Evolutionary conservation across 179 eudicot species (phyloP), one percentile per base, ranked within the genome.

Genomic region (Amaranthus tricolor): DNA sequence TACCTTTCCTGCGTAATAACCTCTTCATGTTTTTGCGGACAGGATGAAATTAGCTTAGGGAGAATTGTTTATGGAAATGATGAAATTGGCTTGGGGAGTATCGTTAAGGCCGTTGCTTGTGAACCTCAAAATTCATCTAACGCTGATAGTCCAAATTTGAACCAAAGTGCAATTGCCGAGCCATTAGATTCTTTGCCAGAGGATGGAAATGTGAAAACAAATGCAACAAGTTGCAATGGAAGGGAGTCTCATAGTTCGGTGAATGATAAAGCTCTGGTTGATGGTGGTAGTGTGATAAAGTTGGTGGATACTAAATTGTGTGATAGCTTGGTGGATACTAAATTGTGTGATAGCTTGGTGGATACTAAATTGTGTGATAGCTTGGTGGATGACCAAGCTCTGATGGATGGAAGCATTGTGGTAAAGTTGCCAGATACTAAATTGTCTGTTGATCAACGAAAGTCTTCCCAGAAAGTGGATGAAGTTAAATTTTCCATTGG

Each of bases 1-100:
- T 21, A 53, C 2, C 58, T 40, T 63, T 50, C 9, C 31, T 17
- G 47, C 63, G 20, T 55, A 47, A n/a, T 62, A 67, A 76, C 21
- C 58, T 24, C 71, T 63, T 49, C 55, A 17, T 60, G 70, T 65
- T 75, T 73, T n/a, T 44, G 74, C 10, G 71, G 70, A 62, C 82
- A 87, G 88, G 82, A 71, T 65, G 68, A 66, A 45, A 11, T 68
- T 78, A 71, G 77, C 70, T 66, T 55, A 43, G 79, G 72, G 79
- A 76, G 73, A 50, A 73, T 66, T 71, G 69, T 56, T 11, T 31
- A 31, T 31, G 71, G 70, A 62, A 79, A 87, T 87, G 82, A 71
- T 65, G 68, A 66, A 45, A 13, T 68, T 78, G 69, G 77, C 70
- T 63, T 55, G 24, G 79, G 72, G 79, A 76, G 73, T 50, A 73